Conservation (phyloP, 1,139 yeast species). For the Pichia norvegensis region DNA sequence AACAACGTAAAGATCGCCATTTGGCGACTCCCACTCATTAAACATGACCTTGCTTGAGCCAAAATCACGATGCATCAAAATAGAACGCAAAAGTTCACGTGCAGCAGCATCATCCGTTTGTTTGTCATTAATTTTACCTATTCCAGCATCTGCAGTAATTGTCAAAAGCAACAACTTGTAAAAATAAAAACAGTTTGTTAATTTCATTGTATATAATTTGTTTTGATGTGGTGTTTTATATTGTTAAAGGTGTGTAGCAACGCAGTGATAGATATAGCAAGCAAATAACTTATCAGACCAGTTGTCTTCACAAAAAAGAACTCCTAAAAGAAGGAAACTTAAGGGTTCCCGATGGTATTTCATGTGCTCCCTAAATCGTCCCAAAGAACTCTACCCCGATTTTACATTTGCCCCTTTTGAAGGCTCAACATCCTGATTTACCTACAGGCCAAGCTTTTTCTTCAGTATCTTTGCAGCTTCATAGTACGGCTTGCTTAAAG, state of each 20-base stretch:
- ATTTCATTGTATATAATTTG: not conserved
- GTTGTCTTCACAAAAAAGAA: not conserved
- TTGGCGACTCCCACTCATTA: conserved; percentile 24
- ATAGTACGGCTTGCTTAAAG: conserved; percentile 34
- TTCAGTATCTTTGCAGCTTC: conserved; percentile 36
- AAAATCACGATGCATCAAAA: conserved; percentile 13
- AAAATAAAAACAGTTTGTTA: not conserved
- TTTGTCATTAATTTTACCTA: not conserved
- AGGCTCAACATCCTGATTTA: not conserved
- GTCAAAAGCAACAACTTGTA: not conserved
- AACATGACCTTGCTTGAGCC: conserved; percentile 13
- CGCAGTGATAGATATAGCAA: not conserved
- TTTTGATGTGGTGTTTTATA: not conserved
- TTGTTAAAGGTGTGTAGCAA: not conserved
- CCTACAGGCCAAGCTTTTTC: conserved; percentile 11
- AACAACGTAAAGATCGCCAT: conserved; percentile 19
- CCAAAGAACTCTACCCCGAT: not conserved
- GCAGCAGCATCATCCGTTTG: conserved; percentile 1
- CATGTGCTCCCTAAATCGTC: not conserved
- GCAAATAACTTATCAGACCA: not conserved
- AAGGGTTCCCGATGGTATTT: not conserved
- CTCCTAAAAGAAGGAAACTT: not conserved
- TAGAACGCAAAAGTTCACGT: conserved; percentile 10
- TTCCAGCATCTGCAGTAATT: not conserved
- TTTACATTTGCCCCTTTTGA: not conserved